Percentiles rank a stretch among this genome's conserved stretches.
Evolutionary conservation across 2,329 filamentous ascomycete species (phyloP).

Genomic region (Colletotrichum siamense): DNA sequence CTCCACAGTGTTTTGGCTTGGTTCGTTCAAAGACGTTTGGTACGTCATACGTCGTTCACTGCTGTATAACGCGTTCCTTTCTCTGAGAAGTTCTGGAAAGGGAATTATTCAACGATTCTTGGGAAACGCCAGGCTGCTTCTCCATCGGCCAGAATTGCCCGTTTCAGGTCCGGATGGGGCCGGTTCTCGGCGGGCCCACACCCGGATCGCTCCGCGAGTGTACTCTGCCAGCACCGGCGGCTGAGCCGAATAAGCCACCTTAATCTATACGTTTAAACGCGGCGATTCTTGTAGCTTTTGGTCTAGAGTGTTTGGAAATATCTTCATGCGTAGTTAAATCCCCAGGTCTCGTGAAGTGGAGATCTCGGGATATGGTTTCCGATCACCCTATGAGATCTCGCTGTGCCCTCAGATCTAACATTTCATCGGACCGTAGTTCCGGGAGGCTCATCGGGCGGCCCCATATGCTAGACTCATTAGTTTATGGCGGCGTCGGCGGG

Average conservation of each 20-base stretch:
- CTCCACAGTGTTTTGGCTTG: background rate
- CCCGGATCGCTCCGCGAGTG: background rate
- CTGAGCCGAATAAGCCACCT: no score
- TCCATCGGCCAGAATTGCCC: conserved; percentile 2
- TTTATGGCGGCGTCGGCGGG: background rate
- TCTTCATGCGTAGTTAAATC: background rate
- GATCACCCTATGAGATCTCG: background rate
- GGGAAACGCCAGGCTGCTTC: background rate
- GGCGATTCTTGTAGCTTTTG: background rate
- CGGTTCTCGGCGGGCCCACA: background rate
- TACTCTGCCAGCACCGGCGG: background rate
- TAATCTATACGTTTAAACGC: background rate
- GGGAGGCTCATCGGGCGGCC: background rate
- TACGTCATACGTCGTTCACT: background rate
- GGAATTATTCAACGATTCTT: background rate
- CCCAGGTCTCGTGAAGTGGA: background rate
- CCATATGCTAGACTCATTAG: background rate
- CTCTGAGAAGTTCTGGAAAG: background rate
- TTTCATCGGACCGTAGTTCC: background rate
- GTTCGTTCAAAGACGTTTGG: background rate
- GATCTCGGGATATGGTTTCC: conserved; percentile 10
- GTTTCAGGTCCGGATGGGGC: background rate
- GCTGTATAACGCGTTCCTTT: background rate
- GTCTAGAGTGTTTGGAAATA: background rate
- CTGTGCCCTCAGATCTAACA: background rate